These are phyloP conservation scores for Phytophthora idaei DNA, from an alignment of 352 stramenopile species.

Conservation along the genomic window DNA sequence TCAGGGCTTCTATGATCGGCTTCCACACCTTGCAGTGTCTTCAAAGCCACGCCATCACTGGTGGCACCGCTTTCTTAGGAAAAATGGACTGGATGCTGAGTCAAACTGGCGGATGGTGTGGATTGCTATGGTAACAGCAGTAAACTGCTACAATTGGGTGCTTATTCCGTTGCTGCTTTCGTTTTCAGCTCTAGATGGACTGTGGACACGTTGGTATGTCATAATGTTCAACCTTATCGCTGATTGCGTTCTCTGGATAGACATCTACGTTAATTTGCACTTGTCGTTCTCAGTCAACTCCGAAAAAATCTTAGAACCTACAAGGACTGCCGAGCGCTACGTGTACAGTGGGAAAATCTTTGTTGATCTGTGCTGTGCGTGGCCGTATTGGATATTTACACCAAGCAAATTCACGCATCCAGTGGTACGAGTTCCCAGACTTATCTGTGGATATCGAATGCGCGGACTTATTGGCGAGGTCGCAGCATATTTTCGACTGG, in stretches of 20 bases:
- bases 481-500: conserved; percentile 45
- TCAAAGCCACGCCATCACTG: conserved; percentile 21
- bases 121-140: conserved; percentile 46
- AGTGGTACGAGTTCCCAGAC: conserved; percentile 35
- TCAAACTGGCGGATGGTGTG: conserved; percentile 49
- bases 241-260: conserved; percentile 48
- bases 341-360: conserved; percentile 38
- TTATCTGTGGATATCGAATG: conserved; percentile 45
- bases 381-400: conserved; percentile 47
- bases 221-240: conserved; percentile 36
- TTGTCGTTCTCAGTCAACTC: conserved; percentile 56
- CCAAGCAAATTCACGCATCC: conserved; percentile 20
- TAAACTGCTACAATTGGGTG: conserved; percentile 64
- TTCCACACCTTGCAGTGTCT: conserved; percentile 33
- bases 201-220: conserved; percentile 34
- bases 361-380: conserved; percentile 39
- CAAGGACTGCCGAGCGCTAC: conserved; percentile 46
- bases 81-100: conserved; percentile 45
- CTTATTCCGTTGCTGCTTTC: conserved; percentile 53
- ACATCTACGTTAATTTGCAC: conserved; percentile 58
- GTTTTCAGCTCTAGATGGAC: conserved; percentile 43
- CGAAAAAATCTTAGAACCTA: conserved; percentile 48
- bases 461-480: conserved; percentile 45
- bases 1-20: conserved; percentile 61
- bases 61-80: conserved; percentile 46